A percentile compares a stretch with the other conserved stretches of the same genome.
These are phyloP conservation scores for Tolypocladium album DNA, from an alignment of 2,329 filamentous ascomycete genomes.

Conservation along the genomic window DNA sequence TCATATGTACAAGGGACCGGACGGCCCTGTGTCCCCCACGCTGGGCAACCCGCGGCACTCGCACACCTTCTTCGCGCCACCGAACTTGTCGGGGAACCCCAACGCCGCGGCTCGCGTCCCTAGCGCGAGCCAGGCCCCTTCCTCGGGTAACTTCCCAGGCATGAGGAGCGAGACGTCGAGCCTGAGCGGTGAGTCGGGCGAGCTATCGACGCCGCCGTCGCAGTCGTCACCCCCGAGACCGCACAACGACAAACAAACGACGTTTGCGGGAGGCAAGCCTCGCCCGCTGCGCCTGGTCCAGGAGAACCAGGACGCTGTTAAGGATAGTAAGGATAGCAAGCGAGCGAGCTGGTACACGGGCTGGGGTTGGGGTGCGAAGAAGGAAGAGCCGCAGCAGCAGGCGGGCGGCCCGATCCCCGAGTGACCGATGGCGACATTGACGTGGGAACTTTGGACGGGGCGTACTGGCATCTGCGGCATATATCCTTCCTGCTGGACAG, in stretches of 20 bases:
- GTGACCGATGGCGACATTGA: slow-evolving; percentile 8
- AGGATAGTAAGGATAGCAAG: slow-evolving; percentile 44
- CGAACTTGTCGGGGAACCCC: slow-evolving; percentile 38
- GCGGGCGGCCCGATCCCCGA: slow-evolving; percentile 22
- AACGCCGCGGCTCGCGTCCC: slow-evolving; percentile 39
- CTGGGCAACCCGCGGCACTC: slow-evolving; percentile 48
- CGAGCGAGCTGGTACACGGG: slow-evolving; percentile 53
- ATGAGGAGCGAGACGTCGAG: slow-evolving; percentile 56
- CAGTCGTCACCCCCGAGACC: slow-evolving; percentile 45
- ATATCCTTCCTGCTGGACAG: background rate
- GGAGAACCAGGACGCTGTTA: slow-evolving; percentile 50
- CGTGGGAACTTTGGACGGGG: background rate
- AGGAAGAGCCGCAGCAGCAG: slow-evolving; percentile 30
- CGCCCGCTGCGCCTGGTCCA: slow-evolving; percentile 80
- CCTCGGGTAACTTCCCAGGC: slow-evolving; percentile 58
- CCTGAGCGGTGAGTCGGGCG: slow-evolving; percentile 56
- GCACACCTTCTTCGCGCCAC: slow-evolving; percentile 51
- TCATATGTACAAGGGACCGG: slow-evolving; percentile 77
- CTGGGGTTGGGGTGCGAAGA: slow-evolving; percentile 40
- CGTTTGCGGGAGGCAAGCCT: slow-evolving; percentile 59
- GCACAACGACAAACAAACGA: slow-evolving; percentile 44
- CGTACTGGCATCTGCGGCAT: background rate
- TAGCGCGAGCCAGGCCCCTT: slow-evolving; percentile 33
- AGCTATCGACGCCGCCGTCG: slow-evolving; percentile 31
- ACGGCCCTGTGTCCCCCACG: slow-evolving; percentile 50